Conservation (phyloP, 129 eudicot genomes). For the Escallonia rubra region DNA sequence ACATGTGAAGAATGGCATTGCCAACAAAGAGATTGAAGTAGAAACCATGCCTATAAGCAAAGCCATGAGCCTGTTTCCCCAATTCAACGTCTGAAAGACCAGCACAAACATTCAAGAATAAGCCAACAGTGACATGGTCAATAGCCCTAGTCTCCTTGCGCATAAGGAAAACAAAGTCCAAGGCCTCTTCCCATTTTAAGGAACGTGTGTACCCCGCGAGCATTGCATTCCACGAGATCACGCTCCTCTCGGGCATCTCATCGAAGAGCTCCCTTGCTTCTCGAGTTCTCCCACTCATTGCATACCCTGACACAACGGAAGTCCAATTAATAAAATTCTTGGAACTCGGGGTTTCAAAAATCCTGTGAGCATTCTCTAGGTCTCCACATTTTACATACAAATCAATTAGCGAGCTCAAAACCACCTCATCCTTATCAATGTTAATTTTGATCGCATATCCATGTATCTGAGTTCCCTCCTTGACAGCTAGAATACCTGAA, state of each 20-base stretch:
- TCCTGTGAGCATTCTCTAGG: slow-evolving; percentile 37
- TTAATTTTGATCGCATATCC: slow-evolving; percentile 46
- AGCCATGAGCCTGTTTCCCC: slow-evolving; percentile 85
- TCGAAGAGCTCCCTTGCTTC: slow-evolving; percentile 64
- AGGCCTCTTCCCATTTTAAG: slow-evolving; percentile 60
- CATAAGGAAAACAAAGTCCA: slow-evolving; percentile 44
- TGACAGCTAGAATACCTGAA: slow-evolving; percentile 36
- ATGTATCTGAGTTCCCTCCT: slow-evolving; percentile 63
- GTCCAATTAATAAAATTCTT: slow-evolving; percentile 55
- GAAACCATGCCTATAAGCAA: slow-evolving; percentile 45
- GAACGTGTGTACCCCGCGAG: slow-evolving; percentile 60
- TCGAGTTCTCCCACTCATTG: slow-evolving; percentile 31
- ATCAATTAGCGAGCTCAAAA: slow-evolving; percentile 56
- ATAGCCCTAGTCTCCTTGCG: slow-evolving; percentile 18
- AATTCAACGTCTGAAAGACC: slow-evolving; percentile 60
- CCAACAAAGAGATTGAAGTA: slow-evolving; percentile 41
- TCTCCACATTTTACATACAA: slow-evolving; percentile 57
- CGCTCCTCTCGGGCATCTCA: slow-evolving; percentile 64
- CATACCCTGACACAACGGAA: slow-evolving; percentile 66
- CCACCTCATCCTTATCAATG: slow-evolving; percentile 45
- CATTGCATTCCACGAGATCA: slow-evolving; percentile 86
- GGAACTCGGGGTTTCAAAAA: slow-evolving; percentile 41
- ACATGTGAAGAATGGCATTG: slow-evolving; percentile 79
- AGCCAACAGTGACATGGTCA: slow-evolving; percentile 53
- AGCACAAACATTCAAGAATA: slow-evolving; percentile 50